phyloP scores from a whole-genome alignment of 306 rosid species.

The Calophaca sinica region DNA sequence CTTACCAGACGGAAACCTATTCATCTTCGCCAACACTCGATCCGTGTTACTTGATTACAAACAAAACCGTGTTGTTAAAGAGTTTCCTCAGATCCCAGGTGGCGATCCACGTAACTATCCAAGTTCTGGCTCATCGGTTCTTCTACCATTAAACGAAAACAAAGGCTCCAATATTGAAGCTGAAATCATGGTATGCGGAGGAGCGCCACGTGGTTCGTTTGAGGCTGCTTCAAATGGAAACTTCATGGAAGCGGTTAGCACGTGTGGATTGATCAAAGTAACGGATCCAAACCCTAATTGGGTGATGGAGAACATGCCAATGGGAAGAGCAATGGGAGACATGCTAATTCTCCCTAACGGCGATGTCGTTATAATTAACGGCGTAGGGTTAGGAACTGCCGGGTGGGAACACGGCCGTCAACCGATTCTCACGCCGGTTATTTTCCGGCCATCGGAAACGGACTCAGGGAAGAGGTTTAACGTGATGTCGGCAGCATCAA shows the following conservation, averaged over 20 bases:
- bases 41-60: constrained; percentile 64
- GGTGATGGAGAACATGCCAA: constrained; percentile 77
- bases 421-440: constrained; percentile 60
- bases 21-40: constrained; percentile 75
- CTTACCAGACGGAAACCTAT: constrained; percentile 84
- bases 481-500: constrained; percentile 55
- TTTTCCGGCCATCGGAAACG: constrained; percentile 45
- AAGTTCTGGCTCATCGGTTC: constrained; percentile 79
- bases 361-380: constrained; percentile 67
- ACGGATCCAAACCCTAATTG: constrained; percentile 59
- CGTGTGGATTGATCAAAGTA: constrained; percentile 66
- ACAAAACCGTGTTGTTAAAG: constrained; percentile 57
- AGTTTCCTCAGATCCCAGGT: constrained; percentile 68
- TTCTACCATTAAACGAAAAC: constrained; percentile 77
- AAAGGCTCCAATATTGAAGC: constrained; percentile 36
- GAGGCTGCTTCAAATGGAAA: constrained; percentile 35
- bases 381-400: constrained; percentile 66
- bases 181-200: constrained; percentile 75
- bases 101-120: constrained; percentile 79
- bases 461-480: constrained; percentile 17
- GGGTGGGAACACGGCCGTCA: constrained; percentile 69
- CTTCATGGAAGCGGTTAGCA: constrained; percentile 48
- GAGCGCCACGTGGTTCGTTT: constrained; percentile 61
- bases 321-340: constrained; percentile 76
- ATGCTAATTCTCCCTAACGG: constrained; percentile 77